These are phyloP conservation scores for Backusella mclennaniae DNA, from an alignment of 192 early-diverging fungal species.

Conservation along the genomic window DNA sequence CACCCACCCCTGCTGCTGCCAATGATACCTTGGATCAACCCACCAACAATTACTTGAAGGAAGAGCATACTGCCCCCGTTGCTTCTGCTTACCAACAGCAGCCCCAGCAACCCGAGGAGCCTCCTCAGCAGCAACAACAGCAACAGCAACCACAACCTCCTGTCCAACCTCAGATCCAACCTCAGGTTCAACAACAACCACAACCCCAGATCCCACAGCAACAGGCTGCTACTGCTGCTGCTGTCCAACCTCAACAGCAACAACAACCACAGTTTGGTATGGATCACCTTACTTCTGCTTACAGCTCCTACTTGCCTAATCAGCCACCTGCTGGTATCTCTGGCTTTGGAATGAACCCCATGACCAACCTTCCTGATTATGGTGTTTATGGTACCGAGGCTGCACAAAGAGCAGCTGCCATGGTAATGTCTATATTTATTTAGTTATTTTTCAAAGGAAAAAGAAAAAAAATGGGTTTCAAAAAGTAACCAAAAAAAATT, in stretches of 20 bases:
- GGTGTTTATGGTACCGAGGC: slow-evolving; percentile 63
- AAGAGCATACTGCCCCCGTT: not conserved
- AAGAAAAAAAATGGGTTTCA: not conserved
- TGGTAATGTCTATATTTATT: not conserved
- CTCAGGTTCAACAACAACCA: not conserved
- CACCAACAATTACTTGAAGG: not conserved
- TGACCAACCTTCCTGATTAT: slow-evolving; percentile 49
- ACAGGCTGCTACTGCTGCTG: not conserved
- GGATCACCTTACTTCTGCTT: slow-evolving; percentile 44
- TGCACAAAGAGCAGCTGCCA: slow-evolving; percentile 48
- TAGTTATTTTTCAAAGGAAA: not conserved
- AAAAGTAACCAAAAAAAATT: not conserved
- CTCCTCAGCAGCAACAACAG: not conserved
- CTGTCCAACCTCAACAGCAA: slow-evolving; percentile 27
- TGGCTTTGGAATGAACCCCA: slow-evolving; percentile 55
- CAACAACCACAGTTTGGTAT: slow-evolving; percentile 41
- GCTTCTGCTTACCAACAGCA: not conserved
- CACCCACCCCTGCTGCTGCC: not conserved
- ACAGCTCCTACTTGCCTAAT: slow-evolving; percentile 48
- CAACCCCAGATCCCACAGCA: not conserved
- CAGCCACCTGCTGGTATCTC: slow-evolving; percentile 47
- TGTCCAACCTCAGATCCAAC: not conserved
- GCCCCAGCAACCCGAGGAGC: not conserved
- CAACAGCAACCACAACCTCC: not conserved
- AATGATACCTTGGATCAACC: not conserved